phyloP scores from a whole-genome alignment of 2,329 filamentous ascomycete genomes.

The Pyricularia pennisetigena region DNA sequence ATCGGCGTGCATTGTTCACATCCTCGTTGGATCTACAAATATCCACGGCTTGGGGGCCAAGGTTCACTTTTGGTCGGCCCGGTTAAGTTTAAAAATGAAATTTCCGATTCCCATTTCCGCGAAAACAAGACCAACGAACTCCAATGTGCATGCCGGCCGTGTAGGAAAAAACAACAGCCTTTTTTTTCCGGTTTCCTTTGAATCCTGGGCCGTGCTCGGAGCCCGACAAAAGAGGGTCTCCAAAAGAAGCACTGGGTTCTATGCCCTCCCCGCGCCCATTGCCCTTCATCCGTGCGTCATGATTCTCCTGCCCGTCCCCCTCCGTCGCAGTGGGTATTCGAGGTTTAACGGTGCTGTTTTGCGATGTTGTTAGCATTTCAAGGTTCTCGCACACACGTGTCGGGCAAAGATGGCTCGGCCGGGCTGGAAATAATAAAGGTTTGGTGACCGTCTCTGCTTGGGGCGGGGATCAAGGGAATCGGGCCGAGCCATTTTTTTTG shows the following conservation, averaged over 20 bases:
- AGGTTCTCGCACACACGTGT: background rate
- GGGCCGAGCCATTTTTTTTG: background rate
- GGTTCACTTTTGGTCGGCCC: background rate
- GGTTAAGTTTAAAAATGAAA: constrained; percentile 1
- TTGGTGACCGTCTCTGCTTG: background rate
- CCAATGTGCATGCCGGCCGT: constrained; percentile 4
- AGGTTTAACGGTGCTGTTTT: constrained; percentile 8
- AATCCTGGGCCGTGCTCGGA: background rate
- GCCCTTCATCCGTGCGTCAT: constrained; percentile 4
- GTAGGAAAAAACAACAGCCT: background rate
- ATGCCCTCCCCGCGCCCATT: background rate
- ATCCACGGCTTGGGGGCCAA: background rate
- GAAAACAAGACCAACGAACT: constrained; percentile 6
- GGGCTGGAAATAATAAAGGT: background rate
- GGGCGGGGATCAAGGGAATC: background rate
- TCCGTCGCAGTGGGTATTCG: constrained; percentile 2
- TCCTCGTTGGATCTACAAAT: background rate
- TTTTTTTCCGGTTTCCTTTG: background rate
- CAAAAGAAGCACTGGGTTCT: background rate
- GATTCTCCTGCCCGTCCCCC: background rate
- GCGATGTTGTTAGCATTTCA: background rate
- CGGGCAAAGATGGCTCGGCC: no score
- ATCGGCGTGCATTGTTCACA: background rate
- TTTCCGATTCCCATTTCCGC: constrained; percentile 5
- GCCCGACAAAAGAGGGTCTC: background rate